Conservation (phyloP, 2,329 filamentous ascomycete genomes). For the Fusarium neocosmosporiellum region DNA sequence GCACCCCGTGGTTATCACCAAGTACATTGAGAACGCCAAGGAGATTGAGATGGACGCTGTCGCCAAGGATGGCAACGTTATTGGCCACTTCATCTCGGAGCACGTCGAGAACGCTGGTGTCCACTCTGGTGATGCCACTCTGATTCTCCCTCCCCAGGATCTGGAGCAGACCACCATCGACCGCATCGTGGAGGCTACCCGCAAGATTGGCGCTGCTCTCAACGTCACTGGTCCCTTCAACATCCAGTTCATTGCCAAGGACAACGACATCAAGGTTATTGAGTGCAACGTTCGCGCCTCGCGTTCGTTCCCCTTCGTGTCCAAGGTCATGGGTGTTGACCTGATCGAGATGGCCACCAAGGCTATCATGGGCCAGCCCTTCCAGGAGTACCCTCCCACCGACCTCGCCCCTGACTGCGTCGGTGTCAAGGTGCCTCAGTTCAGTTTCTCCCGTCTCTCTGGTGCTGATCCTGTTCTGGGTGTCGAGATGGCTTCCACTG, state of each 20-base stretch:
- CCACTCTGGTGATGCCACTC: conserved; percentile 95
- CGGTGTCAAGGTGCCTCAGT: conserved; percentile 97
- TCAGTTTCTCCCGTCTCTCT: conserved; percentile 97
- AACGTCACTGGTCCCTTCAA: conserved; percentile 98
- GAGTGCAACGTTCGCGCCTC: conserved; percentile 98
- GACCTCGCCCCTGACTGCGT: conserved; percentile 85
- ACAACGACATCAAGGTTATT: conserved; percentile 99
- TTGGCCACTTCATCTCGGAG: conserved; percentile 97
- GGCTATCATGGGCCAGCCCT: conserved; percentile 88
- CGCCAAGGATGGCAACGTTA: conserved; percentile 86
- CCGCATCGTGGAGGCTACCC: conserved; percentile 92
- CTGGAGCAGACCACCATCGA: conserved; percentile 87
- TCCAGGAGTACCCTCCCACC: conserved; percentile 83
- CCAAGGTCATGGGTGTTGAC: conserved; percentile 98
- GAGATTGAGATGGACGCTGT: conserved; percentile 99
- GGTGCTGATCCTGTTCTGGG: conserved; percentile 96
- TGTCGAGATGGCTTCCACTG: conserved; percentile 99
- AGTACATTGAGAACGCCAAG: conserved; percentile 99
- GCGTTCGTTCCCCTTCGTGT: conserved; percentile 96
- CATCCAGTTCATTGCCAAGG: conserved; percentile 99
- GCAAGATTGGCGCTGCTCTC: conserved; percentile 92
- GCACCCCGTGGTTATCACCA: conserved; percentile 97
- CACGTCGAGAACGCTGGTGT: conserved; percentile 99
- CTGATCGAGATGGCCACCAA: conserved; percentile 99
- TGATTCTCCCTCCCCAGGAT: conserved; percentile 95